Conservation (phyloP, 2,329 filamentous ascomycete genomes). For the Phialophora macrospora region DNA sequence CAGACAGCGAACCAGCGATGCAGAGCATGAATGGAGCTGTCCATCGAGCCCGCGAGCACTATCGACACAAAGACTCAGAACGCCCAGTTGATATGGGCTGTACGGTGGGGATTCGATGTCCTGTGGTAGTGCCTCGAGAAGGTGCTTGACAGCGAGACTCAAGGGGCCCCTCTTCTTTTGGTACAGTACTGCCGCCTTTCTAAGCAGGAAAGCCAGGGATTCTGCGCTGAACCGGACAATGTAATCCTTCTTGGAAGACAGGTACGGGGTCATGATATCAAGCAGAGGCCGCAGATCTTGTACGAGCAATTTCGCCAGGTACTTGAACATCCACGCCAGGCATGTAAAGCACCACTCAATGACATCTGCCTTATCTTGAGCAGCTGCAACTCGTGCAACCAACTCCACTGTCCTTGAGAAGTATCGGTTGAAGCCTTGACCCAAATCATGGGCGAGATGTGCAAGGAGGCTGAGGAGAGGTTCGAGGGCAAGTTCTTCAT, state of each 20-base stretch:
- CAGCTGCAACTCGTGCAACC: constrained; percentile 77
- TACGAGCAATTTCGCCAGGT: constrained; percentile 83
- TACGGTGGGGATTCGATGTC: constrained; percentile 15
- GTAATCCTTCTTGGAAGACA: constrained; percentile 80
- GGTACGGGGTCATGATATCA: constrained; percentile 78
- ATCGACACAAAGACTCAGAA: constrained; percentile 92
- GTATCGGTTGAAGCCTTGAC: constrained; percentile 83
- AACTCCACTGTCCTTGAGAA: constrained; percentile 76
- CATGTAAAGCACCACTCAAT: constrained; percentile 97
- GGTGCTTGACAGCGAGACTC: constrained; percentile 70
- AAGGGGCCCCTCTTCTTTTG: constrained; percentile 74
- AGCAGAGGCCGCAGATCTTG: constrained; percentile 85
- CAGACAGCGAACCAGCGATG: constrained; percentile 59
- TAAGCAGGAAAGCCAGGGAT: constrained; percentile 88
- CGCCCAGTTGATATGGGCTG: constrained; percentile 76
- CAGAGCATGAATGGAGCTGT: constrained; percentile 62
- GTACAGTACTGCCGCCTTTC: constrained; percentile 80
- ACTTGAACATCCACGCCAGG: constrained; percentile 95
- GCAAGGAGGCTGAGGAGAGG: constrained; percentile 85
- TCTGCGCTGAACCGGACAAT: constrained; percentile 93
- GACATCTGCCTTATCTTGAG: constrained; percentile 79
- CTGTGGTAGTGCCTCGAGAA: constrained; percentile 63
- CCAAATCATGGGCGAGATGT: constrained; percentile 93
- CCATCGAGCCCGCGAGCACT: constrained; percentile 68
- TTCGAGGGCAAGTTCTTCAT: constrained; percentile 80